These are phyloP conservation scores for Acer negundo DNA, from an alignment of 345 rosid species.

Conservation along the genomic window DNA sequence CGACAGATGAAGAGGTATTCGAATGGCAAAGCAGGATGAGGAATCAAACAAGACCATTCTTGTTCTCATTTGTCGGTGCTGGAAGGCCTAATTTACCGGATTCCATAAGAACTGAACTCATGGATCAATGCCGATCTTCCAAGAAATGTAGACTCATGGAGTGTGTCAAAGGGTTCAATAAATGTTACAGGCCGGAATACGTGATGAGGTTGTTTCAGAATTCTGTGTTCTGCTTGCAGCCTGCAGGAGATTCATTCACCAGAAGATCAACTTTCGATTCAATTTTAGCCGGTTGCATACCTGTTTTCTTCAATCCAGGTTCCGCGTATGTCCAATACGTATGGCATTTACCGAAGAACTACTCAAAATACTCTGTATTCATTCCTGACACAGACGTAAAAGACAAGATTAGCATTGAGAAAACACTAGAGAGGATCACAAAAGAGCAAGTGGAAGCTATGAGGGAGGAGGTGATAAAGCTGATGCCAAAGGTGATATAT, in stretches of 20 bases:
- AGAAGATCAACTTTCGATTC: conserved; percentile 83
- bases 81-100: conserved; percentile 52
- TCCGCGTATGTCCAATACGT: conserved; percentile 78
- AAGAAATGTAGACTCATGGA: conserved; percentile 60
- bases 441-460: conserved; percentile 37
- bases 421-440: conserved; percentile 41
- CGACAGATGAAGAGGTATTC: conserved; percentile 45
- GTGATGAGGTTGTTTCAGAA: conserved; percentile 59
- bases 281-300: conserved; percentile 79
- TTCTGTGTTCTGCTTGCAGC: conserved; percentile 76
- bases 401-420: conserved; percentile 56
- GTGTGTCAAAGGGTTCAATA: conserved; percentile 39
- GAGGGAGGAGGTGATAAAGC: conserved; percentile 61
- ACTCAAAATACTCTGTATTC: conserved; percentile 56
- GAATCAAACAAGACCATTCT: conserved; percentile 39
- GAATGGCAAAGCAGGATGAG: conserved; percentile 68
- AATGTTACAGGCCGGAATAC: conserved; percentile 48
- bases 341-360: conserved; percentile 80
- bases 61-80: conserved; percentile 73
- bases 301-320: conserved; percentile 89
- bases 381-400: conserved; percentile 53
- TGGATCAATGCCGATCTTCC: conserved; percentile 63
- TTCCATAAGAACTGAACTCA: conserved; percentile 57
- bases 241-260: conserved; percentile 81
- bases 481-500: conserved; percentile 65